Base-by-base conservation (phyloP, 192 early-diverging fungal genomes). In the Dissophora ornata region DNA sequence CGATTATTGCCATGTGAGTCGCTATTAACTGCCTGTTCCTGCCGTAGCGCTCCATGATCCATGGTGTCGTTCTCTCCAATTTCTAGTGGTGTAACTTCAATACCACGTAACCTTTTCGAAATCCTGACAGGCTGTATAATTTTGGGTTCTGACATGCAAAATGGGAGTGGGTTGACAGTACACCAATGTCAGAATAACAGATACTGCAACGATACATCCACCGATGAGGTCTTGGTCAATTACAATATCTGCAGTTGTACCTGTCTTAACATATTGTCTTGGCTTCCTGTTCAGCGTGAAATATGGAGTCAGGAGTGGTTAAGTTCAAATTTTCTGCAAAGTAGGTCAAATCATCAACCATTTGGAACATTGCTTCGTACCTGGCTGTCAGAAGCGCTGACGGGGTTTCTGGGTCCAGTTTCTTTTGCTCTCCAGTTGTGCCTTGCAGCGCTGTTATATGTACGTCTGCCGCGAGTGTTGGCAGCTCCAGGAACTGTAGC, bases 61-160 rank as follows among this genome's bases (percentile, higher is more conserved):
- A 53, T 1, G 15, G 21, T 51, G 21, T 67, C 73, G 40, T 77
- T 62, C 36, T 77, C 73, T 13, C 51, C 73, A 21, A 77, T 62
- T 28, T 67, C 40, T 6, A 62, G 1, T 5, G 52, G 40, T 21
- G 45, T 19, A 19, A 74, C 69, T 18, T 58, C 46, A 25, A 82
- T 15, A 13, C 83, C 77, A 19, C 81, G 69, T 30, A 82, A 46
- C 19, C 81, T 69, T 34, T 62, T 71, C 8, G 79, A 83, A 30
- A 41, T 62, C 24, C 74, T 54, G 13, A 50, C 55, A 26, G 82
- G 66, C 21, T 34, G 45, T 11, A 48, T 30, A 40, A 68, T 52
- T 56, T 73, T 52, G 55, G 69, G 50, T 32, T 61, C 32, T 62
- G 49, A 10, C 4, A 45, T 45, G 4, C 44, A 45, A 5, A 45